phyloP scores from a whole-genome alignment of 768 basidiomycete species.

The Tulasnella sp. region DNA sequence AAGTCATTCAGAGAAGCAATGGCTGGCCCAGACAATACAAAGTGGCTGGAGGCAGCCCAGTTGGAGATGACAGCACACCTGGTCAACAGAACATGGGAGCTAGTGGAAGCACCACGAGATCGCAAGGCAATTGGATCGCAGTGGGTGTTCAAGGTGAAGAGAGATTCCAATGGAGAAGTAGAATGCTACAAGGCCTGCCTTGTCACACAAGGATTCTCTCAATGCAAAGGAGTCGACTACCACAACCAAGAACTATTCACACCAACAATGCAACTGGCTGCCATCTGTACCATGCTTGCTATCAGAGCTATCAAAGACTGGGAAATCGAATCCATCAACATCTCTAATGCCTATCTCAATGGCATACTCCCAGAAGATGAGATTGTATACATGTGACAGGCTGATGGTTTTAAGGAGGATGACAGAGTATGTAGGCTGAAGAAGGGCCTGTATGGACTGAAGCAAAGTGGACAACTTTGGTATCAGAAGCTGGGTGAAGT shows the following conservation, averaged over 20 bases:
- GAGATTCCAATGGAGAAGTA: conserved; percentile 22
- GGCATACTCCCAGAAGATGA: conserved; percentile 11
- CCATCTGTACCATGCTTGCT: not conserved
- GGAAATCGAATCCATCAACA: conserved; percentile 10
- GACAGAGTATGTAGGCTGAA: conserved; percentile 19
- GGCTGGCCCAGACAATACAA: conserved; percentile 4
- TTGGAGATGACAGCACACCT: conserved; percentile 14
- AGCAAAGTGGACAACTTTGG: conserved; percentile 23
- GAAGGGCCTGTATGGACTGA: conserved; percentile 25
- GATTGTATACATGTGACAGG: not conserved
- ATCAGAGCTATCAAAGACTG: not conserved
- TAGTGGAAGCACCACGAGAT: conserved; percentile 22
- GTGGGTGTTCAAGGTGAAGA: conserved; percentile 30
- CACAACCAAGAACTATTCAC: conserved; percentile 26
- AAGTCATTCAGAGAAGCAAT: not conserved
- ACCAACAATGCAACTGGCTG: conserved; percentile 19
- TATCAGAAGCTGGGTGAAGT: conserved; percentile 16
- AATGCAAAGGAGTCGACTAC: conserved; percentile 30
- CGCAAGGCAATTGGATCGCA: conserved; percentile 24
- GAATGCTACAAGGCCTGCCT: conserved; percentile 23
- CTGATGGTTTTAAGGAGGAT: not conserved
- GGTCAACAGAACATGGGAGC: conserved; percentile 20
- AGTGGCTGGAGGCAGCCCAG: conserved; percentile 10
- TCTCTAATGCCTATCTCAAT: conserved; percentile 22
- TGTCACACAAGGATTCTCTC: conserved; percentile 25